Conservation (phyloP, 1,139 yeast genomes). For the Hemisphaericaspora xylofermentans region DNA sequence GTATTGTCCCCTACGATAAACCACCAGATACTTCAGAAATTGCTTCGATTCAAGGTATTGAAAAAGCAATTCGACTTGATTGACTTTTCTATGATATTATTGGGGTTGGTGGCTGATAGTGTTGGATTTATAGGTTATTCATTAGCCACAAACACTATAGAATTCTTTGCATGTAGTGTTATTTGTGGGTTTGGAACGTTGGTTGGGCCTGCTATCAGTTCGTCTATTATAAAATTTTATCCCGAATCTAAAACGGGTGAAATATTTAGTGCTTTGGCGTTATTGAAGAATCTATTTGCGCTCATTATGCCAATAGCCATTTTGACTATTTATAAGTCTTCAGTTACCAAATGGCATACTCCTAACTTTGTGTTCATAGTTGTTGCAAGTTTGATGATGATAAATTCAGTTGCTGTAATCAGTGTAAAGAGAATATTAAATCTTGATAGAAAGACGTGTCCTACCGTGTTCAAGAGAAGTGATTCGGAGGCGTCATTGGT, state of each 20-base stretch:
- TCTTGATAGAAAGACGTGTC: conserved; percentile 11
- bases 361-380: conserved; percentile 21
- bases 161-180: conserved; percentile 22
- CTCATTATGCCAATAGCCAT: conserved; percentile 29
- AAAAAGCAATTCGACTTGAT: conserved; percentile 49
- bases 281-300: conserved; percentile 30
- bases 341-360: conserved; percentile 17
- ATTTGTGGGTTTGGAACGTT: conserved; percentile 51
- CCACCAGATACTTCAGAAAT: conserved; percentile 26
- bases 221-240: conserved; percentile 37
- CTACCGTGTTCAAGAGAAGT: conserved; percentile 18
- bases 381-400: conserved; percentile 10
- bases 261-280: conserved; percentile 38
- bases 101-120: conserved; percentile 37
- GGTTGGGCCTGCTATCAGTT: conserved; percentile 33
- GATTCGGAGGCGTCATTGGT: conserved; percentile 16
- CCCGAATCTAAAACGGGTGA: conserved; percentile 43
- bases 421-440: conserved; percentile 17
- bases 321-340: conserved; percentile 29
- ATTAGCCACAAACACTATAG: conserved; percentile 18
- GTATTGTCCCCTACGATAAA: conserved; percentile 35
- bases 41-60: conserved; percentile 33
- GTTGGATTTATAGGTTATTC: conserved; percentile 38
- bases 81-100: conserved; percentile 43
- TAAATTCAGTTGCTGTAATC: conserved; percentile 12